Conservation (phyloP, 2,329 filamentous ascomycete species). For the Cytospora mali region DNA sequence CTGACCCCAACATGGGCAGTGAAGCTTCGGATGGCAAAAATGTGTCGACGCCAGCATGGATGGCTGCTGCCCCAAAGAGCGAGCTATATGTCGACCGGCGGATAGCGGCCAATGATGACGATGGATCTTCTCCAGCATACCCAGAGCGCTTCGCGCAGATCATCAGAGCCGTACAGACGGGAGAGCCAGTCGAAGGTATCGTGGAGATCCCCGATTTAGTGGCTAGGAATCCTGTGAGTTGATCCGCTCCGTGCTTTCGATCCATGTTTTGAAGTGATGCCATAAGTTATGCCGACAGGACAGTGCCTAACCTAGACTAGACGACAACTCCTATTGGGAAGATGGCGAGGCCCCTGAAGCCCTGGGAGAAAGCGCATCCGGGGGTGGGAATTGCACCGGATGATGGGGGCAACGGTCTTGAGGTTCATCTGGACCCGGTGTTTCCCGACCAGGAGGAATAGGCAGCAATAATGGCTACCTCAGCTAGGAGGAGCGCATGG, state of each 20-base stretch:
- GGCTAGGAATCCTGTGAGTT: slow-evolving; percentile 67
- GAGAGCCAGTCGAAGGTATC: slow-evolving; percentile 84
- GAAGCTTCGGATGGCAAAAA: slow-evolving; percentile 2
- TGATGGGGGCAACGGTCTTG: slow-evolving; percentile 6
- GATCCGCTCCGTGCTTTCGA: neutral
- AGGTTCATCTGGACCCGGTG: slow-evolving; percentile 14
- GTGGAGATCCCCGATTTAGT: slow-evolving; percentile 83
- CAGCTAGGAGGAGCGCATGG: no score
- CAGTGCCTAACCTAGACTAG: slow-evolving; percentile 35
- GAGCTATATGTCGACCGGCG: slow-evolving; percentile 50
- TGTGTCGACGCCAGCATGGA: slow-evolving; percentile 44
- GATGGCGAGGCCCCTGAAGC: slow-evolving; percentile 57
- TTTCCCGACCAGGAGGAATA: slow-evolving; percentile 38
- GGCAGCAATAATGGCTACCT: no score
- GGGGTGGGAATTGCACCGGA: slow-evolving; percentile 9
- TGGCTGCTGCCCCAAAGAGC: slow-evolving; percentile 51
- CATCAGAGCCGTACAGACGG: slow-evolving; percentile 79
- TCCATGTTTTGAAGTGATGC: neutral
- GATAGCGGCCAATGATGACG: slow-evolving; percentile 28
- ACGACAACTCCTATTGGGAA: slow-evolving; percentile 52
- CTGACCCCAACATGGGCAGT: neutral
- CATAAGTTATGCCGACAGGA: no score
- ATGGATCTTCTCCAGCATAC: slow-evolving; percentile 55
- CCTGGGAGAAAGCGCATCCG: slow-evolving; percentile 72
- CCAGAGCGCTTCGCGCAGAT: slow-evolving; percentile 84